Base-by-base conservation (phyloP, 2,329 filamentous ascomycete genomes). In the Annulohypoxylon truncatum region DNA sequence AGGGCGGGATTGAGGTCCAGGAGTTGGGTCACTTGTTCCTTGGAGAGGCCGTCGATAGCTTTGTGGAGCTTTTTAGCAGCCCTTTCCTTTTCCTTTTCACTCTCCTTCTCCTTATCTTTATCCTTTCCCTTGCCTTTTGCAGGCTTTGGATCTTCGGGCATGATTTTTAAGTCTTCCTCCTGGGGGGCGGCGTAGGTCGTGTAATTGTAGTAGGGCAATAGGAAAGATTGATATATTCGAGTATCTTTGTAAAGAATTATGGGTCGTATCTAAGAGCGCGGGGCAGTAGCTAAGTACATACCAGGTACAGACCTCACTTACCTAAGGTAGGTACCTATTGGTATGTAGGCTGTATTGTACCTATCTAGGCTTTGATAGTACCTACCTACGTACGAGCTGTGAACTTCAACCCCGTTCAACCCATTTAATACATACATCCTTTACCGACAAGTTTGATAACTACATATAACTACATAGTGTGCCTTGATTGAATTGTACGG, bases 1-100 rank as follows among this genome's bases (percentile, higher is more conserved):
- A 94, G 83, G 2, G 88, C 88, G n/a, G 90, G 90, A 77, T 94
- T 89, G 73, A 93, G 88, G 57, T 86, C 84, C 73, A 92, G 86
- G 64, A 96, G 84, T 70, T 93, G 88, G 65, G 87, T 78, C 66
- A 89, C 79, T 75, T 90, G 87, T 66, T 87, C 80, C 40, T 83
- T 81, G 28, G 84, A 85, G 60, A 90, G 81, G 50, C 81, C 82
- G 29, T 82, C 79, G 62, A 89, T 80, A 52, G 86, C 83, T 71
- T 85, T 84, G 48, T 78, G 75, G 9, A 77, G 61, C 67, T 90
- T 91, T 79, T 90, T 90, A 72, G 77, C 79, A 28, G 79, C 80
- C 62, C 79, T 77, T 61, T 82, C 78, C 73, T 83, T 83, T 75
- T 78, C 78, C 74, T 83, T 83, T 73, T 77, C 78, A 71, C 76